Percentiles rank a stretch among this genome's conserved stretches.
phyloP scores from a whole-genome alignment of 345 rosid species.

The Syzygium jambos region DNA sequence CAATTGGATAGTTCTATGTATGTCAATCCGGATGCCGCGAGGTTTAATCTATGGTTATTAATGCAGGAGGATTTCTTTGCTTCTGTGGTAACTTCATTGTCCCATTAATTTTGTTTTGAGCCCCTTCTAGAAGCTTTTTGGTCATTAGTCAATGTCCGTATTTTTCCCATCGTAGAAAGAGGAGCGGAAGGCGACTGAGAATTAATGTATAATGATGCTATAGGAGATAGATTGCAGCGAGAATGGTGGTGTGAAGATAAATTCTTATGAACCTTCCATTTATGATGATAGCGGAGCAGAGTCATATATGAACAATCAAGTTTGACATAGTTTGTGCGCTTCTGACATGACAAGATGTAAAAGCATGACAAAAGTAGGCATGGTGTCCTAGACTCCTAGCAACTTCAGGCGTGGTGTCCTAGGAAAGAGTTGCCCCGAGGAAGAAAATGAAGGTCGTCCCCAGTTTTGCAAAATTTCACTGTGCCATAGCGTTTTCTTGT shows the following conservation, averaged over 20 bases:
- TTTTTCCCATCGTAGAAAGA: not conserved
- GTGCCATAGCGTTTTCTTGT: not conserved
- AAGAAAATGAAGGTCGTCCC: conserved; percentile 57
- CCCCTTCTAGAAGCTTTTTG: not conserved
- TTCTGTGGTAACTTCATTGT: not conserved
- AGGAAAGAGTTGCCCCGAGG: conserved; percentile 16
- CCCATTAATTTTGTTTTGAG: not conserved
- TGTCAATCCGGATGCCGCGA: not conserved
- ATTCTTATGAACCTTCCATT: not conserved
- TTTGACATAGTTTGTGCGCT: not conserved
- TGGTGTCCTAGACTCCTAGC: not conserved
- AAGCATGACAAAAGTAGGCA: not conserved
- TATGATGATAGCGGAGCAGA: not conserved
- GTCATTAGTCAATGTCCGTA: not conserved
- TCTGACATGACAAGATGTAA: not conserved
- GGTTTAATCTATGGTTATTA: not conserved
- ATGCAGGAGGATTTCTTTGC: not conserved
- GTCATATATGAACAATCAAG: not conserved
- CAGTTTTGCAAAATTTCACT: not conserved
- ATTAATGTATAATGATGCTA: not conserved
- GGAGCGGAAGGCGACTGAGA: not conserved
- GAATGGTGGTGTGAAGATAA: not conserved
- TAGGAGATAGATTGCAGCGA: not conserved
- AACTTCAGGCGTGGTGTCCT: not conserved
- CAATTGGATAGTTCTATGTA: too few relatives aligned